Evolutionary conservation across 768 basidiomycete species (phyloP).

Genomic region (Naematelia aurantialba): DNA sequence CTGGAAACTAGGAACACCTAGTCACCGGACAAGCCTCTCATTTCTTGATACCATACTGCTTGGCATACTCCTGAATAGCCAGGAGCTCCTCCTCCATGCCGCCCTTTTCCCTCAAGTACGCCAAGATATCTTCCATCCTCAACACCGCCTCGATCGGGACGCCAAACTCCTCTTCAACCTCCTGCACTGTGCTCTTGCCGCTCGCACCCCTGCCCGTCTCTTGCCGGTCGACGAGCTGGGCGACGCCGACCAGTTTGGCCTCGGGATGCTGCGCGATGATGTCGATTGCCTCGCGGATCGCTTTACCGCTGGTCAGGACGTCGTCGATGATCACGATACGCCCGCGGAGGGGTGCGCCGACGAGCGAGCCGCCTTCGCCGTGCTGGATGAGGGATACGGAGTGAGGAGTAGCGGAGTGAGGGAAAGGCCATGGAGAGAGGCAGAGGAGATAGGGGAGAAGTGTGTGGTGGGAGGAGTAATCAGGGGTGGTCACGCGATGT

Average conservation of each 20-base stretch:
- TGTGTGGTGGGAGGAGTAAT: constrained; percentile 34
- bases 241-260: constrained; percentile 70
- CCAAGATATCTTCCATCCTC: constrained; percentile 77
- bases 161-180: constrained; percentile 69
- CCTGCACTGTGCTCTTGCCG: constrained; percentile 68
- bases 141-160: constrained; percentile 76
- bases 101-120: constrained; percentile 71
- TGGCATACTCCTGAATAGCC: constrained; percentile 72
- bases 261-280: constrained; percentile 66
- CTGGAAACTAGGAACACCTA: too few relatives aligned
- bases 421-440: constrained; percentile 33
- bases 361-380: constrained; percentile 87
- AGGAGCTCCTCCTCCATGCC: constrained; percentile 60
- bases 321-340: constrained; percentile 88
- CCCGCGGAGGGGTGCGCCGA: constrained; percentile 77
- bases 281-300: constrained; percentile 76
- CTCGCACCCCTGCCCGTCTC: constrained; percentile 70
- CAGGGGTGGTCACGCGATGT: too few relatives aligned
- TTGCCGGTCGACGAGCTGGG: constrained; percentile 80
- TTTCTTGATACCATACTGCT: constrained; percentile 59
- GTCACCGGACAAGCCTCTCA: not conserved
- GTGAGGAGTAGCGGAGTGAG: too few relatives aligned
- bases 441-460: constrained; percentile 30
- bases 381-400: constrained; percentile 56
- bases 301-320: constrained; percentile 75